Conservation (phyloP, 768 basidiomycete genomes). For the Boletus speciosus region DNA sequence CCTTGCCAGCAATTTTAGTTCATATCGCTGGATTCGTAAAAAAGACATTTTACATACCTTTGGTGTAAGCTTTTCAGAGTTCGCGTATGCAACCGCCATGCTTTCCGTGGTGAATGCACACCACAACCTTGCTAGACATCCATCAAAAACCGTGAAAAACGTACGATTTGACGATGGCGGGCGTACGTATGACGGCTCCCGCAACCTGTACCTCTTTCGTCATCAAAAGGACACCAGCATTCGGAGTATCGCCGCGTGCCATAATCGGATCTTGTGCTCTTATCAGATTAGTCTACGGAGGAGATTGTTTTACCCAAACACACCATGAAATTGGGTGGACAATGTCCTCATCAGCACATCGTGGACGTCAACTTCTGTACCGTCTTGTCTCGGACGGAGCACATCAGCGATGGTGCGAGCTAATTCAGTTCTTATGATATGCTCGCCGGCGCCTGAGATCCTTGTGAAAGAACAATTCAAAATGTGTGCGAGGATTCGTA, state of each 20-base stretch:
- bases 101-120: slow-evolving; percentile 81
- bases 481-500: not conserved
- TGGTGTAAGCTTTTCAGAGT: slow-evolving; percentile 48
- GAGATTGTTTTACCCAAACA: slow-evolving; percentile 19
- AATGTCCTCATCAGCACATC: slow-evolving; percentile 46
- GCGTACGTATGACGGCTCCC: slow-evolving; percentile 27
- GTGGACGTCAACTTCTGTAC: slow-evolving; percentile 50
- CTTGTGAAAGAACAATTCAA: not conserved
- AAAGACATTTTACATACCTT: slow-evolving; percentile 42
- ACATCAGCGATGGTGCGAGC: slow-evolving; percentile 55
- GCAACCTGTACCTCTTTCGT: slow-evolving; percentile 41
- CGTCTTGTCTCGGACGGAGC: slow-evolving; percentile 24
- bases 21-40: not conserved
- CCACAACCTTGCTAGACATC: slow-evolving; percentile 60
- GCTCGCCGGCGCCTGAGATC: slow-evolving; percentile 64
- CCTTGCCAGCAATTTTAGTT: slow-evolving; percentile 24
- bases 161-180: not conserved
- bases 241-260: slow-evolving; percentile 42
- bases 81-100: slow-evolving; percentile 76
- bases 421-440: slow-evolving; percentile 56
- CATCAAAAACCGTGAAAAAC: not conserved
- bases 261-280: slow-evolving; percentile 33
- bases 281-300: not conserved
- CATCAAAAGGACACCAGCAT: slow-evolving; percentile 62
- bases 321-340: slow-evolving; percentile 49